Evolutionary conservation across 169 alveolate species (phyloP), one percentile per base, ranked within the genome.

Genomic region (Plasmodium cynomolgi): DNA sequence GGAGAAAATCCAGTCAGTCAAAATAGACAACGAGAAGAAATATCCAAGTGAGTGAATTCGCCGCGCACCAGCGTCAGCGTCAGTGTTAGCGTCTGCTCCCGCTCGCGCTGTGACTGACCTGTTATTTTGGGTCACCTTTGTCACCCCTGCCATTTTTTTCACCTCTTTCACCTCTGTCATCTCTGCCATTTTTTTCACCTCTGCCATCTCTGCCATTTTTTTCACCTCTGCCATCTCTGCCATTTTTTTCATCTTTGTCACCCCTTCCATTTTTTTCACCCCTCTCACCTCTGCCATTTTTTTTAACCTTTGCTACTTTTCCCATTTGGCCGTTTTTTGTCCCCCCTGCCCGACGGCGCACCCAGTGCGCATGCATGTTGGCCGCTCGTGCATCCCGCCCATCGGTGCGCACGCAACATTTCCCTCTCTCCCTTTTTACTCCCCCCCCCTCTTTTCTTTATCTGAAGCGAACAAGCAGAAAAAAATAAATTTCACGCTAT

Each of bases 1-100:
- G 90, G 93, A 86, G 81, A 86, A 86, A 79, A n/a, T 86, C n/a
- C 90, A 86, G 31, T 56, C 33, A 3, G 93, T 86, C 88, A 86
- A 86, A 58, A 86, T 37, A 74, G 93, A 86, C 26, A 86, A 86
- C 72, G 93, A 86, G 41, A 86, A 86, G 62, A 86, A 79, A 86
- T 86, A 77, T 79, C 93, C 93, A 86, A 79, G 93, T 86, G 81
- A 77, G 71, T 50, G 47, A 74, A 17, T 31, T 33, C 68, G 8
- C 15, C 20, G 54, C 33, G 15, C 71, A n/a, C 5, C 75, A 1
- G 58, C 58, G n/a, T 31, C 15, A 33, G 20, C 31, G 54, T 9
- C 23, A 1, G 23, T 73, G n/a, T 73, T 31, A 15, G 3, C n/a
- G 20, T 73, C 17, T 33, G 50, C 17, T n/a, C 17, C 23, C 23